Conservation (phyloP, 2,329 filamentous ascomycete genomes). For the Emericellopsis cladophorae region DNA sequence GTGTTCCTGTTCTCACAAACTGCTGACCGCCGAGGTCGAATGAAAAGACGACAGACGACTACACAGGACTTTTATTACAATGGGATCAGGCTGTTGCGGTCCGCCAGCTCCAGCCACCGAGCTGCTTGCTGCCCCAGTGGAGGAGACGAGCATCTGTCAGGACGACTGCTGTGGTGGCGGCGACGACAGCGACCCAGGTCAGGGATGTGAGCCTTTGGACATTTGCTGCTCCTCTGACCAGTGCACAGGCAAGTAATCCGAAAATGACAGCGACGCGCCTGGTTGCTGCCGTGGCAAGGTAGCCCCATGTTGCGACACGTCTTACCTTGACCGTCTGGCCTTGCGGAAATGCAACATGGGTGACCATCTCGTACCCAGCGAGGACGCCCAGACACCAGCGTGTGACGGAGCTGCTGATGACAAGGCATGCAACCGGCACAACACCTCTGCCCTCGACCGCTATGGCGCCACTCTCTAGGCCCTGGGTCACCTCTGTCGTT, state of each 20-base stretch:
- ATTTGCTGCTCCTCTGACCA: too few species aligned
- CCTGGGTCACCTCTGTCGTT: constrained; percentile 40
- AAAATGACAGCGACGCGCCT: background rate
- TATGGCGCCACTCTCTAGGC: constrained; percentile 31
- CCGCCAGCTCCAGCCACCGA: constrained; percentile 2
- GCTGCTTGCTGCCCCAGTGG: background rate
- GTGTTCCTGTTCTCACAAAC: too few species aligned
- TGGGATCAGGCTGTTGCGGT: constrained; percentile 4
- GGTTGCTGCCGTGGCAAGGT: constrained; percentile 28
- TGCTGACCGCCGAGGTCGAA: too few species aligned
- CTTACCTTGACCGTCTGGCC: constrained; percentile 30
- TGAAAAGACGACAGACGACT: too few species aligned
- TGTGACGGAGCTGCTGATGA: constrained; percentile 7
- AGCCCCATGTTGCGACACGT: constrained; percentile 26
- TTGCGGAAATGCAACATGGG: constrained; percentile 28
- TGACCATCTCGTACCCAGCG: too few species aligned
- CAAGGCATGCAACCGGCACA: constrained; percentile 24
- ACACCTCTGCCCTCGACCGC: constrained; percentile 16
- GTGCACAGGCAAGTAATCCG: too few species aligned
- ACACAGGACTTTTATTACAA: too few species aligned
- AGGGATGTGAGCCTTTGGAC: constrained; percentile 1
- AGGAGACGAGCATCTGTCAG: background rate
- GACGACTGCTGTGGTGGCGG: constrained; percentile 1
- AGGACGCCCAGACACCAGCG: too few species aligned
- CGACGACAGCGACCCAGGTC: background rate